Percentiles rank a stretch among this genome's conserved stretches.
These are phyloP conservation scores for Bipolaris cookei DNA, from an alignment of 2,329 filamentous ascomycete species.

Conservation along the genomic window DNA sequence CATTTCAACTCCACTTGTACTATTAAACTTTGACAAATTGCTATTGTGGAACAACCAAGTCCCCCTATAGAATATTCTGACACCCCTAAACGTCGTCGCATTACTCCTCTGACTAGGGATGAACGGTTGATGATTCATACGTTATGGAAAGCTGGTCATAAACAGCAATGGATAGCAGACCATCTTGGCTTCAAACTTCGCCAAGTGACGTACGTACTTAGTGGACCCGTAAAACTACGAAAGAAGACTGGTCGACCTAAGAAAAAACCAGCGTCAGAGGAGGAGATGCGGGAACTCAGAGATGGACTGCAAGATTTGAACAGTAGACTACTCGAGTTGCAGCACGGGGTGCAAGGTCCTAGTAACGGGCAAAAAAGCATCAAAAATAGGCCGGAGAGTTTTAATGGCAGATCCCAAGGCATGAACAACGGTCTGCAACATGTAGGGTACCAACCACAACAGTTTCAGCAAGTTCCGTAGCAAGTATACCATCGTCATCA, in stretches of 20 bases:
- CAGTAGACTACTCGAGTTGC: neutral
- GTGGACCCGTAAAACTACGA: neutral
- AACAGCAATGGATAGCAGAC: neutral
- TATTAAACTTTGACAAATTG: neutral
- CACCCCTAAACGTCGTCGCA: neutral
- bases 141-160: neutral
- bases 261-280: neutral
- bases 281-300: neutral
- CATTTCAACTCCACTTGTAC: neutral
- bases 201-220: neutral
- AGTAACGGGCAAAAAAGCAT: neutral
- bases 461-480: neutral
- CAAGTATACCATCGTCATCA: neutral
- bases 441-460: neutral
- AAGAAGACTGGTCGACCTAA: neutral
- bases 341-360: neutral
- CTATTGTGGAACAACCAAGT: neutral
- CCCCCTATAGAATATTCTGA: neutral
- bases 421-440: neutral
- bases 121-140: neutral
- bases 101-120: neutral
- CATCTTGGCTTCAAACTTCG: neutral
- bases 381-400: neutral
- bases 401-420: no score
- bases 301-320: neutral